phyloP scores from a whole-genome alignment of 2,329 filamentous ascomycete genomes.

The Leptographium lundbergii region DNA sequence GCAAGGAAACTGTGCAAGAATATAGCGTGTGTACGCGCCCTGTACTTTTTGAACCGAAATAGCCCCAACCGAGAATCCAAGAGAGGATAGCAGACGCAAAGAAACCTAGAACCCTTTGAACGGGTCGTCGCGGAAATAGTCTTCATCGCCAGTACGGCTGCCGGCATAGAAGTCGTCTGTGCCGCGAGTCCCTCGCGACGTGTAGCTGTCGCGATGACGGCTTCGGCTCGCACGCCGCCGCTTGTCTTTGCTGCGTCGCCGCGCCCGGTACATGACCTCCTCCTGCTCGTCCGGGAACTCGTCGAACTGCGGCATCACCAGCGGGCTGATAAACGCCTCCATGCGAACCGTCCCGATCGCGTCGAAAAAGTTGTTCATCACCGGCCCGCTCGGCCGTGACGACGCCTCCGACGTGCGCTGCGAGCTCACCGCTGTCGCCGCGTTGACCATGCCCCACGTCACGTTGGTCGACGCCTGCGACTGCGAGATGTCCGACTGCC shows the following conservation, averaged over 20 bases:
- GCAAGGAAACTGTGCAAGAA: not conserved
- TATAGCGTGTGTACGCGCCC: not conserved
- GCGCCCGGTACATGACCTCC: slow-evolving; percentile 32
- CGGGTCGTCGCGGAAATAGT: slow-evolving; percentile 45
- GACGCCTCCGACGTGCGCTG: slow-evolving; percentile 45
- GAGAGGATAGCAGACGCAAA: not conserved
- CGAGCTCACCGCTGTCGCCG: slow-evolving; percentile 16
- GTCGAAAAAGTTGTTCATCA: slow-evolving; percentile 60
- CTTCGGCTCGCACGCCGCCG: slow-evolving; percentile 40
- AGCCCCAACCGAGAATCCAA: not conserved
- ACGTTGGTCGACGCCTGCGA: slow-evolving; percentile 34
- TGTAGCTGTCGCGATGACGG: slow-evolving; percentile 36
- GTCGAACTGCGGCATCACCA: slow-evolving; percentile 31
- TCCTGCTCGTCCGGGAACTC: slow-evolving; percentile 37
- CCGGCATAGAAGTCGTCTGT: slow-evolving; percentile 37
- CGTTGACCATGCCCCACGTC: slow-evolving; percentile 19
- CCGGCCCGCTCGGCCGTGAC: slow-evolving; percentile 25
- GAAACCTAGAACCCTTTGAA: slow-evolving; percentile 44
- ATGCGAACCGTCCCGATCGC: slow-evolving; percentile 85
- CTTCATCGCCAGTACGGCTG: slow-evolving; percentile 39
- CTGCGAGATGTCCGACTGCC: slow-evolving; percentile 40
- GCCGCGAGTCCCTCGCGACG: slow-evolving; percentile 29
- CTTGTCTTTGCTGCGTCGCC: slow-evolving; percentile 42
- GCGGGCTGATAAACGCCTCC: slow-evolving; percentile 81
- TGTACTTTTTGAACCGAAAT: not conserved